Evolutionary conservation across 2,329 filamentous ascomycete genomes (phyloP), one percentile per base, ranked within the genome.

Genomic region (Sporothrix phasma): DNA sequence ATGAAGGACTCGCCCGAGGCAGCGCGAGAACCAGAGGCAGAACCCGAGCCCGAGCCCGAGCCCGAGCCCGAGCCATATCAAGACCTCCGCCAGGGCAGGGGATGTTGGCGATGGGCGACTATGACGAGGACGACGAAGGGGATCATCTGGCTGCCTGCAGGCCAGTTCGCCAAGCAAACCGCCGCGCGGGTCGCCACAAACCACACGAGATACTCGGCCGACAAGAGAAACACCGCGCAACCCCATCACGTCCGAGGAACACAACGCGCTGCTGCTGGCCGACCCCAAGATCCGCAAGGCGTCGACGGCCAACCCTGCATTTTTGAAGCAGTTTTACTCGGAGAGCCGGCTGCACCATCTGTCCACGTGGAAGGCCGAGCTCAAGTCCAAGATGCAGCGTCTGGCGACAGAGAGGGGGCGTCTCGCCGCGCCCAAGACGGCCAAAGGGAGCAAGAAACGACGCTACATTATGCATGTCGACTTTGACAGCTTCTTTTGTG

Each of bases 401-500:
- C 78, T 96, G 63, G 87, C 92, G 8, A 83, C 84, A 1, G 88
- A 95, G 69, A 90, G 87, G 71, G 76, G 77, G 3, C 29, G 37
- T 7, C 24, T 22, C 0, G 69, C 79, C 70, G 37, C 70, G 5
- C 31, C 49, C 8, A 61, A 41, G 8, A 29, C 43, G 1, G 15
- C 10, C 22, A 43, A 24, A 19, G 13, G 8, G 7, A 34, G 78
- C 82, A 13, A 89, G 88, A 0, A 76, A 86, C 3, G 92, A 66
- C 80, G 89, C 60, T 99, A 97, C 70, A 82, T 99, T 62, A 84
- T 99, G 72, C 94, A 99, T 71, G 91, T 99, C 34, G 94, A 99
- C 72, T 99, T 99, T 73, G 95, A 99, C 76, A 94, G 92, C 74
- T 99, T 99, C 76, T 99, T 99, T 75, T 96, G 92, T 65, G 90